Percentiles rank a stretch among this genome's conserved stretches.
Conservation (phyloP, 2,329 filamentous ascomycete genomes). For the Curvularia eragrostidis region DNA sequence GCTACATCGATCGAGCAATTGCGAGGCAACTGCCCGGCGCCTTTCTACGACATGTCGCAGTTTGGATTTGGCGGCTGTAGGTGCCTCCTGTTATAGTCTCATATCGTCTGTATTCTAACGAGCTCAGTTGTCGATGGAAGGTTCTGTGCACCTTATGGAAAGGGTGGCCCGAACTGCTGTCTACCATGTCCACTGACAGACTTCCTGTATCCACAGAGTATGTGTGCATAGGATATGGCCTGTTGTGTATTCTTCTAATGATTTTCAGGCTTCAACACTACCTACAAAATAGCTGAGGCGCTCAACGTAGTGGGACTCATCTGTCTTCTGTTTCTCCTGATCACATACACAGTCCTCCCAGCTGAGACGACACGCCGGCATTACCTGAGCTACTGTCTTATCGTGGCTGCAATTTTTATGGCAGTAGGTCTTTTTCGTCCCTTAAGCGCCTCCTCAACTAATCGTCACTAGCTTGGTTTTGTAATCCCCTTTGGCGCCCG, state of each 20-base stretch:
- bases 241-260: constrained; percentile 13
- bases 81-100: constrained; percentile 36
- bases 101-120: constrained; percentile 39
- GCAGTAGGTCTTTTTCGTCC: constrained; percentile 64
- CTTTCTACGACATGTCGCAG: constrained; percentile 70
- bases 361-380: constrained; percentile 90
- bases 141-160: constrained; percentile 60
- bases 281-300: constrained; percentile 78
- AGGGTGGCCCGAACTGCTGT: constrained; percentile 71
- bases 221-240: constrained; percentile 25
- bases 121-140: constrained; percentile 60
- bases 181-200: constrained; percentile 87
- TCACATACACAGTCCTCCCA: constrained; percentile 81
- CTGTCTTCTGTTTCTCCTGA: constrained; percentile 75
- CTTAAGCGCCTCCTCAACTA: constrained; percentile 6
- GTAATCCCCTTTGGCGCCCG: constrained; percentile 82
- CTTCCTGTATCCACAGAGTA: constrained; percentile 71
- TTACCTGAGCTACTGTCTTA: constrained; percentile 89
- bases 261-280: constrained; percentile 57
- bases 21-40: constrained; percentile 67
- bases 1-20: constrained; percentile 39
- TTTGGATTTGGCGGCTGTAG: constrained; percentile 74
- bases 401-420: constrained; percentile 77
- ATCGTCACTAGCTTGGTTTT: constrained; percentile 74
- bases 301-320: constrained; percentile 77